Evolutionary conservation across 2,329 filamentous ascomycete genomes (phyloP).

Genomic region (Aureobasidium uvarum): DNA sequence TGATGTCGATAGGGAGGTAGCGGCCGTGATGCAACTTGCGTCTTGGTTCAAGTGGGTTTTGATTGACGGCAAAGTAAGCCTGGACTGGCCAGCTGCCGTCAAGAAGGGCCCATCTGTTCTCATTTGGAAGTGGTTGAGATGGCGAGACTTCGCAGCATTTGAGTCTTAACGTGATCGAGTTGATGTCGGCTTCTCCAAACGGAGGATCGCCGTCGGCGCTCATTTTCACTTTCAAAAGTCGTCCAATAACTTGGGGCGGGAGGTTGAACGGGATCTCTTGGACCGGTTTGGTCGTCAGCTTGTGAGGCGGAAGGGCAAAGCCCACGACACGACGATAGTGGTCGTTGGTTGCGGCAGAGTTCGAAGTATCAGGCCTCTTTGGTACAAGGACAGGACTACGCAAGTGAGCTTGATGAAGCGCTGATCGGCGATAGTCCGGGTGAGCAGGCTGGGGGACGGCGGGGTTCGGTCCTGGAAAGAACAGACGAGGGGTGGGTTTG

Average conservation of each 20-base stretch:
- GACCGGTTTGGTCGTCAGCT: slow-evolving; percentile 37
- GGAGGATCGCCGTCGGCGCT: slow-evolving; percentile 35
- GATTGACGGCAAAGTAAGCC: slow-evolving; percentile 69
- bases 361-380: background rate
- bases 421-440: slow-evolving; percentile 48
- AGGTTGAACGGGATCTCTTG: slow-evolving; percentile 51
- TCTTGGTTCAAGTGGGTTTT: slow-evolving; percentile 53
- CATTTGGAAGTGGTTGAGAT: slow-evolving; percentile 35
- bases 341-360: background rate
- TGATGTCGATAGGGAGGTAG: slow-evolving; percentile 74
- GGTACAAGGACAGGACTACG: slow-evolving; percentile 51
- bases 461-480: slow-evolving; percentile 4
- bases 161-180: slow-evolving; percentile 64
- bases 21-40: slow-evolving; percentile 71
- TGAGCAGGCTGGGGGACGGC: slow-evolving; percentile 39
- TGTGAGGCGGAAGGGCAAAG: slow-evolving; percentile 12
- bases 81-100: slow-evolving; percentile 69
- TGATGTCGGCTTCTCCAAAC: slow-evolving; percentile 46
- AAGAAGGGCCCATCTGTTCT: slow-evolving; percentile 61
- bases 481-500: background rate
- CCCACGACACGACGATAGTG: slow-evolving; percentile 14
- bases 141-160: slow-evolving; percentile 58
- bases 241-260: slow-evolving; percentile 38
- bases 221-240: slow-evolving; percentile 40
- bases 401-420: slow-evolving; percentile 60